phyloP scores from a whole-genome alignment of 140 eudicot species.

The Ambrosia hybrid region DNA sequence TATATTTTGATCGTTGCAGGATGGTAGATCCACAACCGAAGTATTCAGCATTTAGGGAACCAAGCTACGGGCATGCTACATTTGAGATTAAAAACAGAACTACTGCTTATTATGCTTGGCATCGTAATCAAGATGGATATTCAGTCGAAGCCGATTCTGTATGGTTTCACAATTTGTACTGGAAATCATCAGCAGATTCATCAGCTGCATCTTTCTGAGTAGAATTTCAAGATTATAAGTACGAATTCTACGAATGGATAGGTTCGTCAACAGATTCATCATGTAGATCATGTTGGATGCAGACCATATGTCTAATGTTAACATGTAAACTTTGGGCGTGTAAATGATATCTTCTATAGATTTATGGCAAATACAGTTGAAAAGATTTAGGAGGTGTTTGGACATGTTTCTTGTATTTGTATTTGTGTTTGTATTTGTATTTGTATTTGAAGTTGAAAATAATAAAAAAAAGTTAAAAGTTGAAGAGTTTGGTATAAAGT shows the following conservation, averaged over 20 bases:
- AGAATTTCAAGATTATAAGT: neutral
- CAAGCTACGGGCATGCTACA: slow-evolving; percentile 80
- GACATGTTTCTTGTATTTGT: neutral
- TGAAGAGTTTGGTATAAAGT: neutral
- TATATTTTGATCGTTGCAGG: slow-evolving; percentile 32
- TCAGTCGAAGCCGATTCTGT: slow-evolving; percentile 71
- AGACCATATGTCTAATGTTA: no score
- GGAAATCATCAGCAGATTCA: slow-evolving; percentile 39
- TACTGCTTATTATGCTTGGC: slow-evolving; percentile 75
- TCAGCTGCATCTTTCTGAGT: slow-evolving; percentile 29
- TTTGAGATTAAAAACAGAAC: slow-evolving; percentile 72
- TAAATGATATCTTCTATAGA: neutral
- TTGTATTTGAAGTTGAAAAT: neutral
- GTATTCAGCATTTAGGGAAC: slow-evolving; percentile 81
- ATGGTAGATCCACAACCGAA: slow-evolving; percentile 81
- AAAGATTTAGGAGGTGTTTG: neutral
- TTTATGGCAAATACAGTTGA: neutral
- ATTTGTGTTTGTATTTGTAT: neutral
- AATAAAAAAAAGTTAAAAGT: neutral
- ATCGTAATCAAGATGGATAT: slow-evolving; percentile 78
- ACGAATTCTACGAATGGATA: neutral
- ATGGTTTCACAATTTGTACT: slow-evolving; percentile 71
- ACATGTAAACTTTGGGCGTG: neutral
- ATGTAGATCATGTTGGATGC: neutral
- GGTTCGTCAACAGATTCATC: slow-evolving; percentile 1